Percentiles rank a stretch among this genome's conserved stretches.
Evolutionary conservation across 1,139 yeast species (phyloP).

Genomic region (Nakaseomyces delphensis): DNA sequence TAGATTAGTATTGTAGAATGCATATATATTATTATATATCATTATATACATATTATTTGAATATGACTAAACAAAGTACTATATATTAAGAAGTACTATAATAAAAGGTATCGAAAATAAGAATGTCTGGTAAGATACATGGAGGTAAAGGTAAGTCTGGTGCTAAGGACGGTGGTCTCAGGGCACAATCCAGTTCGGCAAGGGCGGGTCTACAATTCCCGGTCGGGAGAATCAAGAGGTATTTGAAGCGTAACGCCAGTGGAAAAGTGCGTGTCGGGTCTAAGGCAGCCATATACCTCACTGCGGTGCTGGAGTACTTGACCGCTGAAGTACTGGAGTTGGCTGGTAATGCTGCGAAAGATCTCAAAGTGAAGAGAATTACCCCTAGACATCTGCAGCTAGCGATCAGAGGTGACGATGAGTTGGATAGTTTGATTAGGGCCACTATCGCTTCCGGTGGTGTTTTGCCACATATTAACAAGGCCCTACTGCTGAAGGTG

Average conservation of each 20-base stretch:
- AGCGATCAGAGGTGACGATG: conserved; percentile 99
- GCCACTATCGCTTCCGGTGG: conserved; percentile 99
- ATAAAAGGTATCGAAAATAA: not conserved
- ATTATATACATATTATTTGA: too few species aligned
- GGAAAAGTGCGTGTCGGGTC: conserved; percentile 95
- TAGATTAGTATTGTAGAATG: too few species aligned
- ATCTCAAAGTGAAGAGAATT: conserved; percentile 94
- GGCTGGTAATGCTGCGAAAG: conserved; percentile 99
- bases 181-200: conserved; percentile 85
- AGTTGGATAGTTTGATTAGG: conserved; percentile 86
- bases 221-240: conserved; percentile 96
- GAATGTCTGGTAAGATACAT: conserved; percentile 87
- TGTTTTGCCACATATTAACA: conserved; percentile 95
- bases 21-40: too few species aligned
- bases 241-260: conserved; percentile 83
- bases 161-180: conserved; percentile 51
- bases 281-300: conserved; percentile 91
- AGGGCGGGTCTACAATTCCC: conserved; percentile 98
- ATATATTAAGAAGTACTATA: too few species aligned
- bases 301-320: conserved; percentile 93
- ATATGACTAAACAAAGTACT: too few species aligned
- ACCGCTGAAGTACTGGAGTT: conserved; percentile 97
- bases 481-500: conserved; percentile 84
- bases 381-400: conserved; percentile 98
- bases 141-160: conserved; percentile 96